phyloP scores from a whole-genome alignment of 2,329 filamentous ascomycete species.

The Penicillium sp. region DNA sequence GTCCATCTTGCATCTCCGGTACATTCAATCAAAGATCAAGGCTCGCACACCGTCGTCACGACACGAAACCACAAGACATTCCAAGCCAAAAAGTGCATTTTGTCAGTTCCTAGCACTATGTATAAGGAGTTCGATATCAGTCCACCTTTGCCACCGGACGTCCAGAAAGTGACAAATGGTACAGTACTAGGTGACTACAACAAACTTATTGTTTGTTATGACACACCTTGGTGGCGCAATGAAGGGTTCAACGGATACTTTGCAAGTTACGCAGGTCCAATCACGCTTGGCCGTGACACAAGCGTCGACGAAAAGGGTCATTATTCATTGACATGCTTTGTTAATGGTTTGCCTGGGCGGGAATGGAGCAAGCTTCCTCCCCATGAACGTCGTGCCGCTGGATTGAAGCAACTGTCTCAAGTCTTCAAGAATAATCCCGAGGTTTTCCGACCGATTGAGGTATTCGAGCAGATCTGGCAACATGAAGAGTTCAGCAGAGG shows the following conservation, averaged over 20 bases:
- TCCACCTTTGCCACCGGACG: slow-evolving; percentile 49
- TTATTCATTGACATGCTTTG: slow-evolving; percentile 45
- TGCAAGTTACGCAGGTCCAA: slow-evolving; percentile 51
- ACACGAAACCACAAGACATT: neutral
- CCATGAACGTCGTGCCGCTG: slow-evolving; percentile 1
- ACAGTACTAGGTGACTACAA: slow-evolving; percentile 52
- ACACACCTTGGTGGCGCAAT: slow-evolving; percentile 49
- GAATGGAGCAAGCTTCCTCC: slow-evolving; percentile 29
- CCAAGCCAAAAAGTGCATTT: slow-evolving; percentile 47
- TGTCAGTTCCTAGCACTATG: slow-evolving; percentile 52
- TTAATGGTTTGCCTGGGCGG: slow-evolving; percentile 37
- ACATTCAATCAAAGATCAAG: slow-evolving; percentile 2
- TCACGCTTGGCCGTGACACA: slow-evolving; percentile 51
- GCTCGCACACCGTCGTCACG: neutral
- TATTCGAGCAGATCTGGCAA: slow-evolving; percentile 6
- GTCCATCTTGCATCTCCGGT: slow-evolving; percentile 23
- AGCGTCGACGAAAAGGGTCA: slow-evolving; percentile 26
- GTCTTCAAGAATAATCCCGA: slow-evolving; percentile 8
- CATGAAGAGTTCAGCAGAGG: slow-evolving; percentile 11
- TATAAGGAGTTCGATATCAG: slow-evolving; percentile 51
- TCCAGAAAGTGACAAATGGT: slow-evolving; percentile 39
- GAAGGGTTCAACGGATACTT: slow-evolving; percentile 50
- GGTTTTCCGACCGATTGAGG: slow-evolving; percentile 1
- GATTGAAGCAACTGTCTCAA: slow-evolving; percentile 17
- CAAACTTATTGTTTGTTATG: slow-evolving; percentile 53